Percentiles rank a stretch among this genome's conserved stretches.
phyloP scores from a whole-genome alignment of 2,329 filamentous ascomycete species.

The Colletotrichum shisoi region DNA sequence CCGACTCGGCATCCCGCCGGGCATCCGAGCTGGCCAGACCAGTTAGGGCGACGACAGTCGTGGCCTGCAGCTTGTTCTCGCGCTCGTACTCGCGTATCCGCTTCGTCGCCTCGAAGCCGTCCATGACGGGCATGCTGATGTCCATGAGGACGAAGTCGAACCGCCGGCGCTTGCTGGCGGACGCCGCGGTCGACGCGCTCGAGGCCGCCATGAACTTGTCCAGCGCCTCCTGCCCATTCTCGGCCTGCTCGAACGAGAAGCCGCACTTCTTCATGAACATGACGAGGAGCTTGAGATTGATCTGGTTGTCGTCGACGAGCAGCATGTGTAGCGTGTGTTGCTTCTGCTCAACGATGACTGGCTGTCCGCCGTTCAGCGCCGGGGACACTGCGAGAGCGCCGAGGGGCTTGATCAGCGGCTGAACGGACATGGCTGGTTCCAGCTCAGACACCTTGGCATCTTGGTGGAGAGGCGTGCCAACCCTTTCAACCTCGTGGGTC shows the following conservation, averaged over 20 bases:
- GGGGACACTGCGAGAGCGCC: slow-evolving; percentile 12
- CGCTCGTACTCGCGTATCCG: slow-evolving; percentile 59
- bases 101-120: slow-evolving; percentile 59
- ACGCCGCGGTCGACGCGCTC: neutral
- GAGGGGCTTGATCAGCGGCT: slow-evolving; percentile 18
- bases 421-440: neutral
- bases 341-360: slow-evolving; percentile 18
- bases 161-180: slow-evolving; percentile 24
- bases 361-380: slow-evolving; percentile 1
- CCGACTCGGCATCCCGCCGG: slow-evolving; percentile 57
- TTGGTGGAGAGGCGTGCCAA: slow-evolving; percentile 12
- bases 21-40: slow-evolving; percentile 60
- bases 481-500: neutral
- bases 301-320: slow-evolving; percentile 54
- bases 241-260: slow-evolving; percentile 53
- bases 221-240: slow-evolving; percentile 58
- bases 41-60: slow-evolving; percentile 61
- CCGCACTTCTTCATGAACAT: slow-evolving; percentile 55
- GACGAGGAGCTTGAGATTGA: slow-evolving; percentile 54
- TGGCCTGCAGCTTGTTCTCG: slow-evolving; percentile 50
- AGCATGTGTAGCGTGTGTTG: slow-evolving; percentile 43
- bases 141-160: slow-evolving; percentile 56
- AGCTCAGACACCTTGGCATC: neutral
- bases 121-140: slow-evolving; percentile 64
- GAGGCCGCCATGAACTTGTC: slow-evolving; percentile 51